Percentiles rank a stretch among this genome's conserved stretches.
Conservation (phyloP, 1,139 yeast genomes). For the Hyphopichia wangnamkhiaoensis region DNA sequence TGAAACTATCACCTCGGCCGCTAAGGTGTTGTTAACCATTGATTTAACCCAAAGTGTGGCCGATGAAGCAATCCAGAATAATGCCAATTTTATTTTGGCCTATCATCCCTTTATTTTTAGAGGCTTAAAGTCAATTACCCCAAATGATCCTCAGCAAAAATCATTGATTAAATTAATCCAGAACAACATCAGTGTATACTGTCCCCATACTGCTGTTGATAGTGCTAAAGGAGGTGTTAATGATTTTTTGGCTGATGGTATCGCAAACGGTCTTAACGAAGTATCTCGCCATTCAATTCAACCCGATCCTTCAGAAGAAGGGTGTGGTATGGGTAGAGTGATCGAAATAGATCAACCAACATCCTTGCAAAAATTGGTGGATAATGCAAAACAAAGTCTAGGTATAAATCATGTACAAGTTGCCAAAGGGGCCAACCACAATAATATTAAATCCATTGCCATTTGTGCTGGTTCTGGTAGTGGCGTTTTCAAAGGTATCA, state of each 20-base stretch:
- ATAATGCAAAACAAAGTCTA: conserved; percentile 55
- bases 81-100: conserved; percentile 65
- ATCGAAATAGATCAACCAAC: conserved; percentile 50
- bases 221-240: conserved; percentile 91
- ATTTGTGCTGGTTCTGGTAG: conserved; percentile 97
- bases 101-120: conserved; percentile 95
- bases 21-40: conserved; percentile 67
- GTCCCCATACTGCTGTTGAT: conserved; percentile 96
- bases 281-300: conserved; percentile 28
- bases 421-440: conserved; percentile 44
- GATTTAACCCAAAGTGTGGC: conserved; percentile 86
- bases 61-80: conserved; percentile 69
- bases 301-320: conserved; percentile 30
- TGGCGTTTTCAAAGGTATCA: conserved; percentile 58
- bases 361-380: conserved; percentile 47
- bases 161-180: conserved; percentile 73
- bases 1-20: conserved; percentile 16
- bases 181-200: conserved; percentile 81
- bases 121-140: conserved; percentile 76
- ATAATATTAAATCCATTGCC: conserved; percentile 58
- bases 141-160: conserved; percentile 74
- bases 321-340: conserved; percentile 83
- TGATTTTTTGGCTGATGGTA: conserved; percentile 79
- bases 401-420: conserved; percentile 63
- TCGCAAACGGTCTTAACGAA: conserved; percentile 33